phyloP scores from a whole-genome alignment of 768 basidiomycete species.

The Suillus fuscotomentosus region DNA sequence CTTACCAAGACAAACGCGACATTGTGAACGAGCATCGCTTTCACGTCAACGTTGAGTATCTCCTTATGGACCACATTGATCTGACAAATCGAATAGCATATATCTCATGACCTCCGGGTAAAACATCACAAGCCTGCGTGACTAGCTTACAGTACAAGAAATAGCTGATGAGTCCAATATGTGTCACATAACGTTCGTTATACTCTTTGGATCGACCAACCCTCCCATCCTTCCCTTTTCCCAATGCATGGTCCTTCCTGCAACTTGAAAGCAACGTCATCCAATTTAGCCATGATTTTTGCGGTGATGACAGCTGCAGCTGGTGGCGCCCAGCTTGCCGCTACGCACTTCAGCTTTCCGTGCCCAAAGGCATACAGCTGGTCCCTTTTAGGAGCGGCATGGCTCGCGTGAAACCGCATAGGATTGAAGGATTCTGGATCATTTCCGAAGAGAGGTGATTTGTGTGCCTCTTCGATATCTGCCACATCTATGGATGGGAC shows the following conservation, averaged over 20 bases:
- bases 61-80: neutral
- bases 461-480: conserved; percentile 17
- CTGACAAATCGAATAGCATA: neutral
- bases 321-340: conserved; percentile 48
- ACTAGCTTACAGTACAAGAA: neutral
- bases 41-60: neutral
- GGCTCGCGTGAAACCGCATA: conserved; percentile 26
- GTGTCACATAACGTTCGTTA: neutral
- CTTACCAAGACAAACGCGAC: neutral
- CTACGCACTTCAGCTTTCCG: conserved; percentile 43
- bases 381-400: conserved; percentile 19
- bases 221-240: conserved; percentile 42
- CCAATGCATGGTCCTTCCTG: conserved; percentile 31
- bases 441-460: conserved; percentile 41
- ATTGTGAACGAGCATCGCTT: neutral
- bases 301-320: conserved; percentile 44
- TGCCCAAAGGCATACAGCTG: conserved; percentile 43
- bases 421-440: conserved; percentile 35
- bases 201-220: conserved; percentile 28
- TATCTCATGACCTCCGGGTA: neutral
- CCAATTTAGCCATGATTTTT: conserved; percentile 32
- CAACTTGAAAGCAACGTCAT: conserved; percentile 21
- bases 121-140: neutral
- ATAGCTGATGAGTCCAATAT: neutral
- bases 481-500: conserved; percentile 18